These are phyloP conservation scores for Xylariaceae sp. DNA, from an alignment of 2,329 filamentous ascomycete species.

Conservation along the genomic window DNA sequence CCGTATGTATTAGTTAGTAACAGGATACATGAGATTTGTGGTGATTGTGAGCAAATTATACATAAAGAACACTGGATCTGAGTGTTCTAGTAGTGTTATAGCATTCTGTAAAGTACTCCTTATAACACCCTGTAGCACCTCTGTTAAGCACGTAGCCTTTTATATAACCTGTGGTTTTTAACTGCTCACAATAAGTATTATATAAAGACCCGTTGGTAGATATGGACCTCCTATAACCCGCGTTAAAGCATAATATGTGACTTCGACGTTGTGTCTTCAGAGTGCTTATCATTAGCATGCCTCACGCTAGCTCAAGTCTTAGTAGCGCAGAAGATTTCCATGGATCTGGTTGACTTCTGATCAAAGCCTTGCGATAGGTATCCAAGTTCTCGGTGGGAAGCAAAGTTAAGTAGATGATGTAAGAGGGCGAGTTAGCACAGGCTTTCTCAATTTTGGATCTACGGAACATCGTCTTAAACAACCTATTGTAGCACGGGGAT, in stretches of 20 bases:
- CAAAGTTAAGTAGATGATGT: constrained; percentile 41
- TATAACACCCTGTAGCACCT: too few species aligned
- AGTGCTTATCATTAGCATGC: constrained; percentile 35
- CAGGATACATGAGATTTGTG: too few species aligned
- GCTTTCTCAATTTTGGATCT: constrained; percentile 43
- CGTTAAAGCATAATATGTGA: too few species aligned
- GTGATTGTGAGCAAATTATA: too few species aligned
- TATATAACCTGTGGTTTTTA: too few species aligned
- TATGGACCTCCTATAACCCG: constrained; percentile 39
- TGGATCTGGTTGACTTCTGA: constrained; percentile 20
- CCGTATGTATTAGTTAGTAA: too few species aligned
- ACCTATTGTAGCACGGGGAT: constrained; percentile 43
- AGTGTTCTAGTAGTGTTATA: too few species aligned
- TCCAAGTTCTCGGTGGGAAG: constrained; percentile 45
- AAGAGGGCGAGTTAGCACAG: constrained; percentile 39
- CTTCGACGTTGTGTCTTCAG: constrained; percentile 39
- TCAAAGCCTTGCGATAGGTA: constrained; percentile 35
- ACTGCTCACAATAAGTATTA: too few species aligned
- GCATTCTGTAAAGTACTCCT: too few species aligned
- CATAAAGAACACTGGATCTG: too few species aligned
- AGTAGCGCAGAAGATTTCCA: constrained; percentile 37
- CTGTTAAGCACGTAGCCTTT: too few species aligned
- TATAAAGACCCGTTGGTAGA: constrained; percentile 43
- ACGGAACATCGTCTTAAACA: constrained; percentile 45
- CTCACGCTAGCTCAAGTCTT: constrained; percentile 37